Conservation (phyloP, 2,329 filamentous ascomycete genomes). For the Penicillium oxalicum region DNA sequence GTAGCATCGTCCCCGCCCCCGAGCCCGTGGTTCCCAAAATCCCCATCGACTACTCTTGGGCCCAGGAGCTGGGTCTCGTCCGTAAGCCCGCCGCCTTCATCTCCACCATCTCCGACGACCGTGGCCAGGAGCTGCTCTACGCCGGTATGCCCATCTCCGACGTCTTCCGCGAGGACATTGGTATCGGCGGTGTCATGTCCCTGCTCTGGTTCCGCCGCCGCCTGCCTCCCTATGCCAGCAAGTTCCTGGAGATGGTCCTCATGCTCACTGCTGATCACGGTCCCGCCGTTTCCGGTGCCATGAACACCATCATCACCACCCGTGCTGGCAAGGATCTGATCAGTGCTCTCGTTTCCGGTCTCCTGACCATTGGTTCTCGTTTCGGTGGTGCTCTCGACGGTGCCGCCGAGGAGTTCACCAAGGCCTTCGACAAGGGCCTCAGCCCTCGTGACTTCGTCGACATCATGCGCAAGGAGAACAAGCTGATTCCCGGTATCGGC, state of each 20-base stretch:
- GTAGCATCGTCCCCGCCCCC: slow-evolving; percentile 74
- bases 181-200: slow-evolving; percentile 99
- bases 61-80: slow-evolving; percentile 97
- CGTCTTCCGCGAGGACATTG: slow-evolving; percentile 97
- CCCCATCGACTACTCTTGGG: slow-evolving; percentile 99
- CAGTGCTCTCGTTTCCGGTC: slow-evolving; percentile 88
- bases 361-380: slow-evolving; percentile 93
- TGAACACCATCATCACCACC: slow-evolving; percentile 99
- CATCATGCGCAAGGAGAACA: slow-evolving; percentile 99
- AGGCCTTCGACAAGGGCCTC: slow-evolving; percentile 95
- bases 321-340: slow-evolving; percentile 99
- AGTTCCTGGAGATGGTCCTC: slow-evolving; percentile 99
- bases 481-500: slow-evolving; percentile 98
- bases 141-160: slow-evolving; percentile 99
- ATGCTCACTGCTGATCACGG: slow-evolving; percentile 99
- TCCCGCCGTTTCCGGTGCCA: slow-evolving; percentile 96
- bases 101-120: slow-evolving; percentile 98
- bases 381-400: slow-evolving; percentile 98
- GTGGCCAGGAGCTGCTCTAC: slow-evolving; percentile 98
- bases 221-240: slow-evolving; percentile 90
- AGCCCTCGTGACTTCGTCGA: slow-evolving; percentile 98
- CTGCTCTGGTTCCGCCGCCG: slow-evolving; percentile 99
- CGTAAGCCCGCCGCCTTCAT: slow-evolving; percentile 99
- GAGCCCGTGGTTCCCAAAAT: slow-evolving; percentile 98
- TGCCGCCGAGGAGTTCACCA: slow-evolving; percentile 96